Percentiles rank a stretch among this genome's conserved stretches.
Conservation (phyloP, 1,139 yeast genomes). For the Taphrina wiesneri region DNA sequence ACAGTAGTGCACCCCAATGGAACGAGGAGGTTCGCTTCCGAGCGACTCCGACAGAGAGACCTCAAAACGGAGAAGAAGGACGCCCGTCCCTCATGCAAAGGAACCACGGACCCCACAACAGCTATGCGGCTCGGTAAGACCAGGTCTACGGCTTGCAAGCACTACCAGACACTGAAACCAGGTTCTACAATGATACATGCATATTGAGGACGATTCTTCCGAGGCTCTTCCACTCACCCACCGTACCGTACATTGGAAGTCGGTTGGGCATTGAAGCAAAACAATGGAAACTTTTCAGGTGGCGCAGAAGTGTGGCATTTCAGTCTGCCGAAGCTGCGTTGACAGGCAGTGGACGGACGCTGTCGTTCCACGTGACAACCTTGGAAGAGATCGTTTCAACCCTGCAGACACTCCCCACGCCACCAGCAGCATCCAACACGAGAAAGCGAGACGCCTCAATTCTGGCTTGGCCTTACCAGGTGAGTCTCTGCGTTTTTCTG, state of each 20-base stretch:
- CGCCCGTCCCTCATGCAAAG: neutral
- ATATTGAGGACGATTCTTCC: neutral
- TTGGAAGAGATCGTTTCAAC: neutral
- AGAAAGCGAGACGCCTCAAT: neutral
- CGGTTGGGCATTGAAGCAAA: neutral
- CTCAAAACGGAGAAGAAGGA: neutral
- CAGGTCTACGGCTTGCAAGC: neutral
- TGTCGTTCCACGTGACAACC: too few species aligned
- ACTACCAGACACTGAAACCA: neutral
- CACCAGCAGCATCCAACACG: too few species aligned
- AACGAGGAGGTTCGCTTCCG: neutral
- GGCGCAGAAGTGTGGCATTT: neutral
- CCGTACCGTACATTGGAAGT: too few species aligned
- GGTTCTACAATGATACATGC: neutral
- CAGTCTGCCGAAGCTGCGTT: neutral
- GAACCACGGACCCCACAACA: neutral
- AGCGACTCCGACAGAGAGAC: neutral
- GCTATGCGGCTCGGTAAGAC: neutral
- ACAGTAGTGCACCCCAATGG: neutral
- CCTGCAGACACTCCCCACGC: neutral
- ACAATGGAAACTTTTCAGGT: conserved; percentile 5
- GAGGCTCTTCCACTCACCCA: neutral
- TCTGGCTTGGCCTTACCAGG: too few species aligned
- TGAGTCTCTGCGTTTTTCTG: too few species aligned
- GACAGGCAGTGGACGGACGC: too few species aligned